These are phyloP conservation scores for Aspergillus texensis DNA, from an alignment of 2,329 filamentous ascomycete species.

Conservation along the genomic window DNA sequence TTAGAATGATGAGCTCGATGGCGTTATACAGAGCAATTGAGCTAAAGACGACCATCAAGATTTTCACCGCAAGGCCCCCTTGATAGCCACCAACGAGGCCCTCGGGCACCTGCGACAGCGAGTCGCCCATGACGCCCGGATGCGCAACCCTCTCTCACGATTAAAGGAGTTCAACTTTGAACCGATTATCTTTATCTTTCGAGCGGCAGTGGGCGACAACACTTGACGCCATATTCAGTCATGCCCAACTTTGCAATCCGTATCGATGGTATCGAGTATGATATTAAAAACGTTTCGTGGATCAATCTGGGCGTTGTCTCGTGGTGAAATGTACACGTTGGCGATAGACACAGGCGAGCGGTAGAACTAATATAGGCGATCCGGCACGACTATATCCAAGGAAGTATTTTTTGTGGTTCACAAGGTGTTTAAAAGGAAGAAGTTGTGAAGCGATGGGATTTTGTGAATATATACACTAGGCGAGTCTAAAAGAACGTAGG, in stretches of 20 bases:
- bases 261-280: background rate
- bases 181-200: background rate
- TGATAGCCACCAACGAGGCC: constrained; percentile 33
- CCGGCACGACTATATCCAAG: background rate
- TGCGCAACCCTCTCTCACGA: background rate
- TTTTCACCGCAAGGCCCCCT: constrained; percentile 26
- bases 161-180: background rate
- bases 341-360: background rate
- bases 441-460: background rate
- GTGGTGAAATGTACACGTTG: background rate
- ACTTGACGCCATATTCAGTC: background rate
- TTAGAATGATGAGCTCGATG: constrained; percentile 41
- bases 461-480: background rate
- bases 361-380: background rate
- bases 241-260: background rate
- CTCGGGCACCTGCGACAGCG: constrained; percentile 28
- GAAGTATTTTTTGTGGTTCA: background rate
- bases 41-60: constrained; percentile 36
- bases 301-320: background rate
- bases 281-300: background rate
- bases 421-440: background rate
- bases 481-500: background rate
- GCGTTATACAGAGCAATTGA: constrained; percentile 54
- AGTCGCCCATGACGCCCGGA: constrained; percentile 10
- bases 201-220: background rate